Conservation (phyloP, 495 filamentous ascomycete species). For the Tuber brumale region DNA sequence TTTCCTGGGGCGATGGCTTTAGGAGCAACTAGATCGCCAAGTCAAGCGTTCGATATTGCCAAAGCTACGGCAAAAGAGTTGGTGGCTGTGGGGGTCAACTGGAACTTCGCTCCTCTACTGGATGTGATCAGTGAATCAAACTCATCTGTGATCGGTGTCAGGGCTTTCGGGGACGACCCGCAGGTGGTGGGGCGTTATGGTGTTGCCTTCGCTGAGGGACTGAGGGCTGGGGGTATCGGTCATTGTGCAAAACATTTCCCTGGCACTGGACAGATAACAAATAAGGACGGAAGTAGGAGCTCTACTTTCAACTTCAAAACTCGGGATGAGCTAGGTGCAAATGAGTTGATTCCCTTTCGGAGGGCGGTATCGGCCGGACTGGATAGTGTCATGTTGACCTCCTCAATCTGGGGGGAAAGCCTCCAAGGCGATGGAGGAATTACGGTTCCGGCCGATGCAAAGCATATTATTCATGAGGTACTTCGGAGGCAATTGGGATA, state of each 20-base stretch:
- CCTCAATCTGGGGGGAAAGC: slow-evolving; percentile 39
- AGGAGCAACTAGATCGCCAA: slow-evolving; percentile 42
- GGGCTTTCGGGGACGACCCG: slow-evolving; percentile 42
- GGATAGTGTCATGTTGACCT: slow-evolving; percentile 42
- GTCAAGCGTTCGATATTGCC: slow-evolving; percentile 42
- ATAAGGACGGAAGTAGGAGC: slow-evolving; percentile 31
- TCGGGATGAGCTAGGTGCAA: slow-evolving; percentile 36
- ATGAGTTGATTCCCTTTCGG: slow-evolving; percentile 42
- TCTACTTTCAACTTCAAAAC: slow-evolving; percentile 35
- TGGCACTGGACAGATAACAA: slow-evolving; percentile 30
- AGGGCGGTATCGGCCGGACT: slow-evolving; percentile 41
- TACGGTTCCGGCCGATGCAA: slow-evolving; percentile 20
- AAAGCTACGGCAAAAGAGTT: slow-evolving; percentile 43
- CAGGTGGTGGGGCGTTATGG: slow-evolving; percentile 40
- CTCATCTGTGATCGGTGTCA: slow-evolving; percentile 31
- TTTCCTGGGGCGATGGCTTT: slow-evolving; percentile 43
- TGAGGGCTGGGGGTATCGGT: slow-evolving; percentile 40
- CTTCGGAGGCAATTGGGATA: slow-evolving; percentile 42
- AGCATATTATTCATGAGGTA: slow-evolving; percentile 41
- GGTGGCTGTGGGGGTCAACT: slow-evolving; percentile 42
- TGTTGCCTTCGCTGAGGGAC: slow-evolving; percentile 41
- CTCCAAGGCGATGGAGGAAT: slow-evolving; percentile 20
- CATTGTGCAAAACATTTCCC: slow-evolving; percentile 44
- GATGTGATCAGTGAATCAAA: slow-evolving; percentile 41
- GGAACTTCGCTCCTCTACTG: slow-evolving; percentile 43